These are phyloP conservation scores for Phytopythium oedochilum DNA, from an alignment of 352 stramenopile genomes.

Conservation along the genomic window DNA sequence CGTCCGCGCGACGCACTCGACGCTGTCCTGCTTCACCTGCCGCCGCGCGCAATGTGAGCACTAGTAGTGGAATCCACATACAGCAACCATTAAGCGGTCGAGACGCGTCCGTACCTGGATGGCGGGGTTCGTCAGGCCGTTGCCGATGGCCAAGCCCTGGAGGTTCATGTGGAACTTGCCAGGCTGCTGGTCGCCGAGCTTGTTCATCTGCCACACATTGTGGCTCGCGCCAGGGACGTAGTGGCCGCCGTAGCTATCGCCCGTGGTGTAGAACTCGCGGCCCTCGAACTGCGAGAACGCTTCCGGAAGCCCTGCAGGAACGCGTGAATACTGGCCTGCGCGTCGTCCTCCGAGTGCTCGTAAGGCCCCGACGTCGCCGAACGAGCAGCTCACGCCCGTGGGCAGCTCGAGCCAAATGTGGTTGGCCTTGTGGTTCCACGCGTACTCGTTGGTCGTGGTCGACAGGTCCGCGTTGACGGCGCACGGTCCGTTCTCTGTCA, in stretches of 20 bases:
- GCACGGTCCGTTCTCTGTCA: constrained; percentile 67
- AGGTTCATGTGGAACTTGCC: constrained; percentile 30
- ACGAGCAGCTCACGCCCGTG: constrained; percentile 50
- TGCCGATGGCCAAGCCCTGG: constrained; percentile 47
- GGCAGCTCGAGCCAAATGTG: constrained; percentile 72
- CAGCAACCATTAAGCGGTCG: no score
- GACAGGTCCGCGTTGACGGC: constrained; percentile 40
- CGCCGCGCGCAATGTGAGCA: no score
- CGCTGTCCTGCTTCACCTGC: constrained; percentile 33
- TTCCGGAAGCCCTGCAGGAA: constrained; percentile 61
- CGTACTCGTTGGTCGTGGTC: constrained; percentile 47
- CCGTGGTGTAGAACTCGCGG: no score
- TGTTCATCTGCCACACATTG: constrained; percentile 33
- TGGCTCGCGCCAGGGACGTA: constrained; percentile 47
- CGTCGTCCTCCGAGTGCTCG: no score
- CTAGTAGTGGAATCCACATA: no score
- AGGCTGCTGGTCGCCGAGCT: constrained; percentile 5
- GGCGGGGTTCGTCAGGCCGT: constrained; percentile 36
- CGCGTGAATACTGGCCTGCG: constrained; percentile 45
- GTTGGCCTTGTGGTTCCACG: constrained; percentile 61
- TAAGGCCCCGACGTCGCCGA: constrained; percentile 13
- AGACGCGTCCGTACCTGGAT: no score
- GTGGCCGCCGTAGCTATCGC: constrained; percentile 53
- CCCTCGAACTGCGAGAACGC: no score
- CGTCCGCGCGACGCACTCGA: constrained; percentile 35